Evolutionary conservation across 345 rosid species (phyloP).

Genomic region (Murraya koenigii): DNA sequence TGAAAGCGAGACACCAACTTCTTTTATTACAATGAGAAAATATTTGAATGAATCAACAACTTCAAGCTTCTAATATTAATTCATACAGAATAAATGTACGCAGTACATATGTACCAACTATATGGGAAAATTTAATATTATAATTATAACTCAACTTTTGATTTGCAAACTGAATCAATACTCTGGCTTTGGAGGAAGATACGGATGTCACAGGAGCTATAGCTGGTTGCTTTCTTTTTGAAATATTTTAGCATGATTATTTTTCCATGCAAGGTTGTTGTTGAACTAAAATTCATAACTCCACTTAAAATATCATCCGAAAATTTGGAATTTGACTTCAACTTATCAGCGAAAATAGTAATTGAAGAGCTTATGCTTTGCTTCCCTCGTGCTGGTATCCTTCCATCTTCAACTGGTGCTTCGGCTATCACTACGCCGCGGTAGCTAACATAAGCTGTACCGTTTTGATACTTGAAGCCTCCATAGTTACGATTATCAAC

Average conservation of each 20-base stretch:
- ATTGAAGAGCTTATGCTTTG: conserved; percentile 23
- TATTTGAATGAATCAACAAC: conserved; percentile 8
- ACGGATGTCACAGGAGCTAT: conserved; percentile 20
- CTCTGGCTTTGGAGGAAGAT: not conserved
- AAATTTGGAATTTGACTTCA: conserved; percentile 15
- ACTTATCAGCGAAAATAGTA: conserved; percentile 21
- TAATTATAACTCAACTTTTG: conserved; percentile 13
- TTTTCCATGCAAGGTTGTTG: conserved; percentile 31
- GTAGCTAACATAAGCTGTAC: conserved; percentile 27
- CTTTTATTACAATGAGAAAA: conserved; percentile 6
- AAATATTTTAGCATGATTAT: conserved; percentile 23
- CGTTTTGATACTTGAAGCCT: conserved; percentile 26
- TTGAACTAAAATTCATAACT: conserved; percentile 28
- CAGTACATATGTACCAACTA: not conserved
- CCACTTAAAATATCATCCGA: conserved; percentile 7
- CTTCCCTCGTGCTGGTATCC: conserved; percentile 29
- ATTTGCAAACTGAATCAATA: conserved; percentile 16
- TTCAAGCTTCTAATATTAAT: not conserved
- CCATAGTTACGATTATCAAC: conserved; percentile 41
- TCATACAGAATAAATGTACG: not conserved
- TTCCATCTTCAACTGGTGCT: conserved; percentile 22
- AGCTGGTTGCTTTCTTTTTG: conserved; percentile 33
- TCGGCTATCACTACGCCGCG: conserved; percentile 16
- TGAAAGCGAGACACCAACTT: conserved; percentile 17
- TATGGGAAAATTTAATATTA: not conserved